Base-by-base conservation (phyloP, 345 rosid genomes). In the Lepidium sativum region DNA sequence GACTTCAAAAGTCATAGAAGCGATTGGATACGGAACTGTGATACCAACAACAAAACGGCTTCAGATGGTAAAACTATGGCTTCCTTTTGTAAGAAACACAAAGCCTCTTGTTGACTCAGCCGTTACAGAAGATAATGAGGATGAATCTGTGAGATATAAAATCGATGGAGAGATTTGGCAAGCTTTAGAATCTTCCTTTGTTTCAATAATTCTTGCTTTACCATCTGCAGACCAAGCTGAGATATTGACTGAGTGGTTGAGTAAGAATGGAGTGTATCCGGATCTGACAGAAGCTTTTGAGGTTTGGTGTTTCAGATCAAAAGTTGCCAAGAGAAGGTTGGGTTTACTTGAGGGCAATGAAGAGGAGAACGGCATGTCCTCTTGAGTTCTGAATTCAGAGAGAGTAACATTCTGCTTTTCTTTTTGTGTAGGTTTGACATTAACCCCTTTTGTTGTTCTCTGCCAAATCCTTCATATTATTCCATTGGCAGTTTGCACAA, bases 211-310 rank as follows among this genome's bases (percentile, higher is more conserved):
- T 69, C 85, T 86, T 6, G 79, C 97, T 13, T 78, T 92, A 62
- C 96, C 97, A 47, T 89, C 97, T 5, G 70, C 64, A n/a, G 86
- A 92, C 32, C 97, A 86, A 67, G 87, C 97, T 20, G 84, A 83
- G 79, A 83, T 92, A 79, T 74, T 92, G 78, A 77, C 82, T 2
- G 94, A 86, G 48, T 92, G 98, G 98, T 72, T 89, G 61, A 78
- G 73, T 12, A 74, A 63, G 55, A 81, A 77, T 7, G 80, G 82
- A 48, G 71, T 78, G 62, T 92, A 89, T 82, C 98, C 97, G 12
- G 96, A 92, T 76, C 77, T 92, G 65, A 85, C 94, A 0, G 96
- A 92, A 75, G 98, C 89, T 45, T 89, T 89, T 62, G 97, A 92
- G 71, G 81, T 81, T 43, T 92, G 97, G 98, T 87, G 97, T 77